A percentile compares a stretch with the other conserved stretches of the same genome.
phyloP scores from a whole-genome alignment of 805 yeast species.

The Myxozyma neglecta region DNA sequence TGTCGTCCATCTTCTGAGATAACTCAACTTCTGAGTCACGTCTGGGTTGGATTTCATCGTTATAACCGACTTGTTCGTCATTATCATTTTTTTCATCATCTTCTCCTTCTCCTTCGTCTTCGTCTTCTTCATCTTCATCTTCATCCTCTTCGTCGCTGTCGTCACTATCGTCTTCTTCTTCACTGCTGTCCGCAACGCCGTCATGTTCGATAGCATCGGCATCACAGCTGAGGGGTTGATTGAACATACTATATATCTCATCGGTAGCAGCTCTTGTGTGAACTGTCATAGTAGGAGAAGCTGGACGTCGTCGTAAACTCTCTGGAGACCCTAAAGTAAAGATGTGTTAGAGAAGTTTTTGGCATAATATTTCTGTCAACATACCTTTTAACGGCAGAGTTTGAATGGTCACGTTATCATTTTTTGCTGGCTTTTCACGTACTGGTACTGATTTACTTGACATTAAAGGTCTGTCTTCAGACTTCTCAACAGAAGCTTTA shows the following conservation, averaged over 20 bases:
- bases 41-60: not conserved
- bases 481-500: not conserved
- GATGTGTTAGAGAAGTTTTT: not conserved
- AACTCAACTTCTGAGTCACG: not conserved
- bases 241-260: conserved; percentile 76
- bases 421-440: not conserved
- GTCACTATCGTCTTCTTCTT: conserved; percentile 28
- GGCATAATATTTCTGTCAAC: conserved; percentile 15
- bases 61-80: conserved; percentile 10
- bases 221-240: conserved; percentile 47
- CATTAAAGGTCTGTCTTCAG: not conserved
- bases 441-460: not conserved
- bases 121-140: conserved; percentile 19
- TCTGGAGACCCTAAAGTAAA: conserved; percentile 33
- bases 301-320: conserved; percentile 39
- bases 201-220: conserved; percentile 24
- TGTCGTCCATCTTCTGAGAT: not conserved
- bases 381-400: conserved; percentile 50
- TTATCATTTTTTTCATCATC: conserved; percentile 13
- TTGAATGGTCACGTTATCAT: conserved; percentile 1
- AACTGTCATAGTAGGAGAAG: conserved; percentile 77
- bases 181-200: conserved; percentile 34
- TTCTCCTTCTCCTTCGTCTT: conserved; percentile 10
- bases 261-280: conserved; percentile 72
- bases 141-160: conserved; percentile 25